These are phyloP conservation scores for Citrus trifoliata DNA, from an alignment of 345 rosid species.

Conservation along the genomic window DNA sequence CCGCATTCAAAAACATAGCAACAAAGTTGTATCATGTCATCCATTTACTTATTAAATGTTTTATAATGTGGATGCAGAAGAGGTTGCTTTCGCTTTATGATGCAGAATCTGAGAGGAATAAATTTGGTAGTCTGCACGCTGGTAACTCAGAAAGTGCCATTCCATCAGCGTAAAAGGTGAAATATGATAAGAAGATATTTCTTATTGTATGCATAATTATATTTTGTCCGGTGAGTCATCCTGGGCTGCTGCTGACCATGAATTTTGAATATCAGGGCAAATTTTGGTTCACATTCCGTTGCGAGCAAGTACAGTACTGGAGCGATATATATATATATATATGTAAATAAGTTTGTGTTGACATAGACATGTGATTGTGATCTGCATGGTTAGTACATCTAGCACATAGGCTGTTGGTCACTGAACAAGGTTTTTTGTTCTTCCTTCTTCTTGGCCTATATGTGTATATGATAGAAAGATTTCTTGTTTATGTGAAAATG, in stretches of 20 bases:
- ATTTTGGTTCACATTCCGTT: not conserved
- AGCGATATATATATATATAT: not conserved
- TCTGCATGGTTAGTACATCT: not conserved
- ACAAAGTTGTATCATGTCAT: not conserved
- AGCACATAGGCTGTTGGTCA: conserved; percentile 10
- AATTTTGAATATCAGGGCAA: not conserved
- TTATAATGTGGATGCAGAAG: conserved; percentile 30
- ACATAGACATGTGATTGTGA: not conserved
- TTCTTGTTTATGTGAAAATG: not conserved
- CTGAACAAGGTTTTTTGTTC: not conserved
- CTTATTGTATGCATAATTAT: not conserved
- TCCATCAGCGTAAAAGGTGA: conserved; percentile 25
- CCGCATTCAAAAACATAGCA: not conserved
- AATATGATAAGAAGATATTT: not conserved
- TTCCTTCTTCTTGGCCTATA: not conserved
- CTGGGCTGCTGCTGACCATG: not conserved
- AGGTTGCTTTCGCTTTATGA: conserved; percentile 34
- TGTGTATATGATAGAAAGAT: conserved; percentile 10
- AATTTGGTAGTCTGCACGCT: conserved; percentile 11
- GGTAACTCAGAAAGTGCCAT: conserved; percentile 23
- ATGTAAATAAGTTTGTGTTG: not conserved
- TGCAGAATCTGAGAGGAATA: conserved; percentile 16
- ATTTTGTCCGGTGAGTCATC: not conserved
- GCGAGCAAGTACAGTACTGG: not conserved
- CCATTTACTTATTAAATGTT: not conserved